These are phyloP conservation scores for Pyrenophora teres DNA, from an alignment of 2,329 filamentous ascomycete genomes.

Conservation along the genomic window DNA sequence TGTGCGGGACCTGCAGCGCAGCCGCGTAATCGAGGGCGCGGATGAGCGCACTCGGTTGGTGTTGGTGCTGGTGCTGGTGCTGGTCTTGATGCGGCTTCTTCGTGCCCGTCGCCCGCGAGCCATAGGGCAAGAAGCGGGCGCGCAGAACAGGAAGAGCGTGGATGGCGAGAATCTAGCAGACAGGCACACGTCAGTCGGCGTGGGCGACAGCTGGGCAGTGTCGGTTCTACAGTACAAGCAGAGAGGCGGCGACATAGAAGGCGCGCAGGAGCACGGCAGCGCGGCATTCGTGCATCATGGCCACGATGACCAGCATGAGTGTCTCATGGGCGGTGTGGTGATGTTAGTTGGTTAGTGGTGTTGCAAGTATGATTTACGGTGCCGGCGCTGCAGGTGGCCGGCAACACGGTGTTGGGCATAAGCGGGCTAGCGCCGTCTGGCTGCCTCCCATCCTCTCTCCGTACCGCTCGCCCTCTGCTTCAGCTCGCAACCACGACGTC, in stretches of 20 bases:
- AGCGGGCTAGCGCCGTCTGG: too few species aligned
- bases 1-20: conserved; percentile 73
- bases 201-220: conserved; percentile 27
- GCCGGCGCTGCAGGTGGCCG: too few species aligned
- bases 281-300: background rate
- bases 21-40: conserved; percentile 57
- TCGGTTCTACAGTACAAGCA: conserved; percentile 44
- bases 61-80: conserved; percentile 1
- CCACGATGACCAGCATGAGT: too few species aligned
- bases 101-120: conserved; percentile 54
- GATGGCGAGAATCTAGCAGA: conserved; percentile 56
- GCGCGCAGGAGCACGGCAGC: conserved; percentile 37
- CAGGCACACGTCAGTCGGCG: conserved; percentile 32
- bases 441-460: too few species aligned
- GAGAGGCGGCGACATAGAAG: conserved; percentile 46
- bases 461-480: too few species aligned
- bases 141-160: conserved; percentile 57
- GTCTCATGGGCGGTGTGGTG: too few species aligned
- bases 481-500: too few species aligned
- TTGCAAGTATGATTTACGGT: too few species aligned
- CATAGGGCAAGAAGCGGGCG: conserved; percentile 64
- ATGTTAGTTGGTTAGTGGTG: too few species aligned
- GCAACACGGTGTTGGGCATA: too few species aligned
- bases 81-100: background rate
- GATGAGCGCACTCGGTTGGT: conserved; percentile 15